Evolutionary conservation across 352 stramenopile genomes (phyloP).

Genomic region (Globisporangium alternatum): DNA sequence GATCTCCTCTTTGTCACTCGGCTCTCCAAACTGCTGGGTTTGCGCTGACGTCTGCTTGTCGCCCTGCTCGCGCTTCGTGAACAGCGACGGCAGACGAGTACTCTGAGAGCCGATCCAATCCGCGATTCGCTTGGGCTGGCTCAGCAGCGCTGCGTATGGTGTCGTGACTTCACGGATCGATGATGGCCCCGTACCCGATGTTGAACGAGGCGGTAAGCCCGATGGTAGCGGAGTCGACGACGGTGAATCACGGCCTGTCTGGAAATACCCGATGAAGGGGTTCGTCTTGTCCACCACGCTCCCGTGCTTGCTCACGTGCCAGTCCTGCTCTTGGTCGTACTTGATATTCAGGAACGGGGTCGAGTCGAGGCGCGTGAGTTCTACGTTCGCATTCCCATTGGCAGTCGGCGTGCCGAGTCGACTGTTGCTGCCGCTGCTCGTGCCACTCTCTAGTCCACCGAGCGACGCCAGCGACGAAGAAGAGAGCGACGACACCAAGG

Average conservation of each 20-base stretch:
- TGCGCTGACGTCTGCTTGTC: slow-evolving; percentile 14
- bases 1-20: background rate
- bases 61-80: slow-evolving; percentile 21
- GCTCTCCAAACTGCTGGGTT: background rate
- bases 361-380: slow-evolving; percentile 6
- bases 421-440: slow-evolving; percentile 1
- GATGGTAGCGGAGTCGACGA: background rate
- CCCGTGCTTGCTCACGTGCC: slow-evolving; percentile 37
- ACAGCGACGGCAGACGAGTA: slow-evolving; percentile 34
- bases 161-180: slow-evolving; percentile 1
- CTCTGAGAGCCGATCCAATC: slow-evolving; percentile 47
- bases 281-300: slow-evolving; percentile 82
- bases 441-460: background rate
- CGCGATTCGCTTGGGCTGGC: slow-evolving; percentile 40
- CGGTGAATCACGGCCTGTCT: slow-evolving; percentile 31
- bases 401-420: background rate
- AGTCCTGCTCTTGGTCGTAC: slow-evolving; percentile 23
- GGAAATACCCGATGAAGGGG: slow-evolving; percentile 86
- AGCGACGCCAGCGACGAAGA: slow-evolving; percentile 14
- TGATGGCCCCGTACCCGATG: slow-evolving; percentile 7
- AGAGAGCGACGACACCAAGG: slow-evolving; percentile 15
- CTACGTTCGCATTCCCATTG: background rate
- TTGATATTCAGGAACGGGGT: slow-evolving; percentile 13
- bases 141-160: slow-evolving; percentile 32
- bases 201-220: slow-evolving; percentile 8